Percentiles rank a stretch among this genome's conserved stretches.
Evolutionary conservation across 2,329 filamentous ascomycete species (phyloP).

Genomic region (Cladosporium sp.): DNA sequence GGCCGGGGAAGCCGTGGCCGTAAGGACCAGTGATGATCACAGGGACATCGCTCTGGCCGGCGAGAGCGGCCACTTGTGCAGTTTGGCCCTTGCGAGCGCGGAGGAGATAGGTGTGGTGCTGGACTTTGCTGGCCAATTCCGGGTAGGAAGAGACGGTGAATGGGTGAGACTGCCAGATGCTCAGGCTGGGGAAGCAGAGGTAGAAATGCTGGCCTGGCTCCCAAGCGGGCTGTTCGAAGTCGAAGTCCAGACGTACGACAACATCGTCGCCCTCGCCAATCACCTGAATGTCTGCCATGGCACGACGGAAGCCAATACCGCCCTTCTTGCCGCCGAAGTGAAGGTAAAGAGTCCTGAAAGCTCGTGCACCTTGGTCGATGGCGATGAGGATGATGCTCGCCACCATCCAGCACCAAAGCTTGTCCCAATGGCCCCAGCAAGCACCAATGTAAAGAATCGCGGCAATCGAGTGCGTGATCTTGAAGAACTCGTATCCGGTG

Average conservation of each 20-base stretch:
- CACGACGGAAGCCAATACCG: conserved; percentile 47
- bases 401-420: conserved; percentile 65
- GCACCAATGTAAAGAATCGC: conserved; percentile 72
- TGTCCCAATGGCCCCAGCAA: conserved; percentile 69
- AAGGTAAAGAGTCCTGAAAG: conserved; percentile 55
- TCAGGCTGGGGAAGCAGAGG: conserved; percentile 61
- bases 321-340: conserved; percentile 37
- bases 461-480: conserved; percentile 68
- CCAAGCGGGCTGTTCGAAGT: conserved; percentile 57
- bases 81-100: conserved; percentile 52
- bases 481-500: conserved; percentile 74
- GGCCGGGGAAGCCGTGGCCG: conserved; percentile 44
- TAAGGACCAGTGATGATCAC: conserved; percentile 63
- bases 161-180: conserved; percentile 69
- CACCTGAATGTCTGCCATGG: conserved; percentile 46
- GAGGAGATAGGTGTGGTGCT: conserved; percentile 34
- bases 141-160: conserved; percentile 60
- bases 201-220: conserved; percentile 67
- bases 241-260: conserved; percentile 63
- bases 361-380: conserved; percentile 57
- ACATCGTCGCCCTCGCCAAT: conserved; percentile 59
- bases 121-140: conserved; percentile 26
- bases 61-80: conserved; percentile 47
- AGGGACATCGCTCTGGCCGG: conserved; percentile 29
- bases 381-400: conserved; percentile 64